phyloP scores from a whole-genome alignment of 1,139 yeast species.

The Geotrichum klebahnii region DNA sequence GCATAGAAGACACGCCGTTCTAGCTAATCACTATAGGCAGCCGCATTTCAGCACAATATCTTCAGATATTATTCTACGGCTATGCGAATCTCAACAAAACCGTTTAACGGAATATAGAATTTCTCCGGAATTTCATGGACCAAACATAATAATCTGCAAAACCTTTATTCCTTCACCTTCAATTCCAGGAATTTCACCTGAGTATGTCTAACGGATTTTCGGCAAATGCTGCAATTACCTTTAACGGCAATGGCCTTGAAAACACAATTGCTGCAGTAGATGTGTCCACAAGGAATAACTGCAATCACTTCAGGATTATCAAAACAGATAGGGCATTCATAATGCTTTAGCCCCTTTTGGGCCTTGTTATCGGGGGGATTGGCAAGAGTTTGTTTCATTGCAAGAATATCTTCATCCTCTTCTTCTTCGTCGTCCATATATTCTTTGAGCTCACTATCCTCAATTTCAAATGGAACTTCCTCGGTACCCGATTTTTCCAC shows the following conservation, averaged over 20 bases:
- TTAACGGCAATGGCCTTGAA: constrained; percentile 37
- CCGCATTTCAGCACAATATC: no score
- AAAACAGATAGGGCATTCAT: constrained; percentile 38
- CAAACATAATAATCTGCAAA: not conserved
- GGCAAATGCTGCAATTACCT: constrained; percentile 40
- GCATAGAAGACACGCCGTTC: no score
- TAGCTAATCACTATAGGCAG: no score
- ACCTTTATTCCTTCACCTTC: constrained; percentile 16
- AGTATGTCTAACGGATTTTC: constrained; percentile 33
- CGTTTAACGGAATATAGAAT: no score
- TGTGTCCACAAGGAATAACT: constrained; percentile 40
- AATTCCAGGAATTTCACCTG: constrained; percentile 31
- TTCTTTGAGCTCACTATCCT: no score
- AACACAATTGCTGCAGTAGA: constrained; percentile 39
- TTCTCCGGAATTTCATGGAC: not conserved
- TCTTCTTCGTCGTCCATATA: constrained; percentile 8
- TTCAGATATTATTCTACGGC: no score
- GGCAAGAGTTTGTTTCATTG: constrained; percentile 1
- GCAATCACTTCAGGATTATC: constrained; percentile 37
- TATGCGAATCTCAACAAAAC: not conserved
- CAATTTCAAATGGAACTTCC: not conserved
- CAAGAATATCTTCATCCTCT: constrained; percentile 9
- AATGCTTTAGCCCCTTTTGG: constrained; percentile 24
- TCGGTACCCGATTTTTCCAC: constrained; percentile 3
- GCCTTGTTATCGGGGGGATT: constrained; percentile 5